These are phyloP conservation scores for Malus orientalis DNA, from an alignment of 306 rosid genomes.

Conservation along the genomic window DNA sequence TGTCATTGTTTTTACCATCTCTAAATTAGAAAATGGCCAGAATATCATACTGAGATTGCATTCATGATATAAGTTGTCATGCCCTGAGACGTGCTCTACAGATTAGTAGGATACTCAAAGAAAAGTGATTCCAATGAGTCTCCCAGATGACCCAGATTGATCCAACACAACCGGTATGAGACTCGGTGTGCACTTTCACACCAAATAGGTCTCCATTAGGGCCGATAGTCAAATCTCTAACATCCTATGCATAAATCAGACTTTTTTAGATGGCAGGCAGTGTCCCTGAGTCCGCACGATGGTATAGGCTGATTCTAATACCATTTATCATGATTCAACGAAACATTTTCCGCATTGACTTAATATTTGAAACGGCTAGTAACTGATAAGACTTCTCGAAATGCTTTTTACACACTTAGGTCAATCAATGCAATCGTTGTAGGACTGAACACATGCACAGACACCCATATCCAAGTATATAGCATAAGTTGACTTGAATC, in stretches of 20 bases:
- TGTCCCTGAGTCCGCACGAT: neutral
- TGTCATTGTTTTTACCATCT: neutral
- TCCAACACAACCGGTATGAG: neutral
- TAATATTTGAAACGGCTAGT: neutral
- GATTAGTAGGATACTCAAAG: neutral
- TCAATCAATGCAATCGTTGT: neutral
- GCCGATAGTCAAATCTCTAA: neutral
- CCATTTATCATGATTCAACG: neutral
- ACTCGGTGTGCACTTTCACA: neutral
- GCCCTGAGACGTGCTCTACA: neutral
- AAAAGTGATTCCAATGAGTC: neutral
- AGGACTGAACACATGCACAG: neutral
- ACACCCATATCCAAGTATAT: neutral
- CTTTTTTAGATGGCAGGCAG: neutral
- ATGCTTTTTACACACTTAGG: neutral
- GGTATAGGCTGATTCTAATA: neutral
- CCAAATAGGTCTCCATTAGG: neutral
- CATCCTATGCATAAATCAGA: neutral
- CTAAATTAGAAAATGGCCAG: neutral
- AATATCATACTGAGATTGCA: neutral
- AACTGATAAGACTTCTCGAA: neutral
- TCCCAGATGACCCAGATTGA: neutral
- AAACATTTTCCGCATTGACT: neutral
- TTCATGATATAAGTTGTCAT: neutral
- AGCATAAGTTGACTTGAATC: neutral